Conservation (phyloP, 2,329 filamentous ascomycete genomes). For the Botrytis tulipae region DNA sequence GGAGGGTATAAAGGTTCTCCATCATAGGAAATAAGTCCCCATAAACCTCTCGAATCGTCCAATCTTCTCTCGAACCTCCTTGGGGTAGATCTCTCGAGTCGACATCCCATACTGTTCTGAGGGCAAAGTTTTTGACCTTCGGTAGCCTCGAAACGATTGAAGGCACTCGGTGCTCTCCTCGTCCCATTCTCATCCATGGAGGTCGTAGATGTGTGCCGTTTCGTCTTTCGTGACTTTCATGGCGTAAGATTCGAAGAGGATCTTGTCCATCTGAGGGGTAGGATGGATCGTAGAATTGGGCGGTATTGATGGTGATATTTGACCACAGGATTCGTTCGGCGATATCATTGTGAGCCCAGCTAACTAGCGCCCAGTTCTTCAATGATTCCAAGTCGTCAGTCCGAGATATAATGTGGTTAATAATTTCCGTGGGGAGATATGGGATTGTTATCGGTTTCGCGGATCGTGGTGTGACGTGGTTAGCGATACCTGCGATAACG, state of each 20-base stretch:
- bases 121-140: constrained; percentile 14
- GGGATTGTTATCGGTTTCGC: constrained; percentile 17
- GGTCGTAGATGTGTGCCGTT: neutral
- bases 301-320: constrained; percentile 20
- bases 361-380: constrained; percentile 20
- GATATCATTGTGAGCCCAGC: constrained; percentile 13
- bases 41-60: neutral
- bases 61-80: constrained; percentile 15
- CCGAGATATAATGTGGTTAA: constrained; percentile 18
- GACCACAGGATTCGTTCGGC: constrained; percentile 20
- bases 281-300: constrained; percentile 18
- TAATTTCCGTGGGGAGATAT: constrained; percentile 17
- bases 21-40: constrained; percentile 9
- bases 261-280: constrained; percentile 15
- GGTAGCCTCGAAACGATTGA: constrained; percentile 15
- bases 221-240: constrained; percentile 12
- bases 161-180: constrained; percentile 8
- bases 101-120: constrained; percentile 21
- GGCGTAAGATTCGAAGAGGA: constrained; percentile 11
- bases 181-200: neutral
- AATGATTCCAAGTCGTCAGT: constrained; percentile 19
- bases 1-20: constrained; percentile 7
- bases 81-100: constrained; percentile 17
- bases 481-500: constrained; percentile 8
- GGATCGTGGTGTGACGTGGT: constrained; percentile 3